Base-by-base conservation (phyloP, 2,329 filamentous ascomycete species). In the Lomentospora prolificans region DNA sequence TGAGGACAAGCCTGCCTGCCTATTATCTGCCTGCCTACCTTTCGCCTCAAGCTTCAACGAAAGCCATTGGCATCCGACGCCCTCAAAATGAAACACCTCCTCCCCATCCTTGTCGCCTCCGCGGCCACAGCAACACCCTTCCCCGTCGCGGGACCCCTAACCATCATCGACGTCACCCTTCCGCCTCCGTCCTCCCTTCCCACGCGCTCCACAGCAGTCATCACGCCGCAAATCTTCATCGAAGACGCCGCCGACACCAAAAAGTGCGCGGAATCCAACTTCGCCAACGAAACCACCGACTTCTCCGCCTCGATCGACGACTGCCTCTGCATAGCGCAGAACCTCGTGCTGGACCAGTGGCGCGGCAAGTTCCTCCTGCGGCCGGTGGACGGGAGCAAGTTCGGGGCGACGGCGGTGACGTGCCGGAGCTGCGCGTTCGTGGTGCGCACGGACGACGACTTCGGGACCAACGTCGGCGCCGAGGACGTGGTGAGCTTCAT, bases 311-410 rank as follows among this genome's bases (percentile, higher is more conserved):
- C 57, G 24, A 31, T 39, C 22, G 39, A 48, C 9, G 53, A 58
- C 57, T 58, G 57, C 53, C 19, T 41, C 22, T 58, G 57, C 57
- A 58, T 58, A 30, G 57, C 46, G 30, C 17, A 58, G 30, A 53
- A 46, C 53, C 51, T 58, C 1, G 17, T 7, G 33, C 19, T 14
- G 17, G n/a, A 17, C 46, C 53, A 53, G 25, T 56, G 55, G 55
- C 10, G 22, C 7, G 57, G 57, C 57, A 55, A 56, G 22, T 58
- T 53, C 51, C 50, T 50, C 50, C 28, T 53, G 3, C 57, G 57
- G 30, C 57, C 57, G 3, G 19, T 55, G 31, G 57, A 58, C 53
- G 53, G 57, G 5, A 22, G 17, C 46, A 53, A 53, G 48, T 53
- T 58, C 48, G 31, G 41, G 10, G 30, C 50, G 25, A 31, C 51